These are phyloP conservation scores for Fagus sylvatica DNA, from an alignment of 306 rosid species.

Conservation along the genomic window DNA sequence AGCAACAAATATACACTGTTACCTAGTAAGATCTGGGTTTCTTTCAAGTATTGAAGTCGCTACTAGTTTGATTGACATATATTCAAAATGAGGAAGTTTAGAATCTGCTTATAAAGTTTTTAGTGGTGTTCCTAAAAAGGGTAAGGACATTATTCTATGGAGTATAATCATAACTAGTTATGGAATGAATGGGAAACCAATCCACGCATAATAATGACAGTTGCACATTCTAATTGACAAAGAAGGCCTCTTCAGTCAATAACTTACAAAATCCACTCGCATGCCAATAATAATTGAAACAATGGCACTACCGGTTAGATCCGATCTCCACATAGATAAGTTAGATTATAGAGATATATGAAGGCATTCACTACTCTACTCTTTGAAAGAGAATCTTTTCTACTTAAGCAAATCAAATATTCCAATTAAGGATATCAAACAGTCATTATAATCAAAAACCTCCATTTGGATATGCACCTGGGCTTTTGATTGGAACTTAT, in stretches of 20 bases:
- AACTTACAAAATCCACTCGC: no score
- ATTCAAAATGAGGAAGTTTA: slow-evolving; percentile 75
- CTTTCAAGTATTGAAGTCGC: slow-evolving; percentile 56
- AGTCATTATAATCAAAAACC: background rate
- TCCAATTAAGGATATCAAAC: background rate
- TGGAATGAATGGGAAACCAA: no score
- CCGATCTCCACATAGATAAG: no score
- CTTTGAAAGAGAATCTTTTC: background rate
- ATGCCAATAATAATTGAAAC: no score
- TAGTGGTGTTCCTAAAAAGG: slow-evolving; percentile 42
- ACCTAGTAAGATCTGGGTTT: slow-evolving; percentile 67
- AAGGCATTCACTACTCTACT: no score
- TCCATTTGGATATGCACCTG: background rate
- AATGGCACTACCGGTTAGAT: no score
- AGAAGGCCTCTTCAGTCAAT: no score
- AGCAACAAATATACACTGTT: slow-evolving; percentile 65
- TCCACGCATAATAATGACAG: no score
- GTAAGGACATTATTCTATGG: slow-evolving; percentile 71
- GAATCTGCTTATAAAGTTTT: slow-evolving; percentile 61
- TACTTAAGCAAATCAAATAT: background rate
- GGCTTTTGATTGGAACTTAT: background rate
- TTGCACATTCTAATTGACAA: no score
- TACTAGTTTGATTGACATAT: slow-evolving; percentile 70
- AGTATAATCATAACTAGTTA: slow-evolving; percentile 71
- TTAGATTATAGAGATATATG: no score